phyloP scores from a whole-genome alignment of 148 eudicot species.

The Silene latifolia region DNA sequence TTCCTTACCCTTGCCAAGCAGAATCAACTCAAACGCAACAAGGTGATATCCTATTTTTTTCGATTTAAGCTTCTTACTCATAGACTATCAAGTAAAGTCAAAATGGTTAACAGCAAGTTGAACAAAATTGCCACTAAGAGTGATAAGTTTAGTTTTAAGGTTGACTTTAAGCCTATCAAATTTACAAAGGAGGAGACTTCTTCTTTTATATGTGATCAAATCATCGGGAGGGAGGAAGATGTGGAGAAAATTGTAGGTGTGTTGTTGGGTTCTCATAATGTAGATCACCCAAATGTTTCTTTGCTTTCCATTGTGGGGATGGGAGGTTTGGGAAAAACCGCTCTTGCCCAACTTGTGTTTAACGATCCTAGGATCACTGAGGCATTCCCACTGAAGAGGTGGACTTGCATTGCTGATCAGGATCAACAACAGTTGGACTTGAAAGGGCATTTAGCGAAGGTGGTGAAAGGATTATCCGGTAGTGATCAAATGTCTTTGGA shows the following conservation, averaged over 20 bases:
- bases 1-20: conserved; percentile 2
- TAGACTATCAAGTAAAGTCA: too few species aligned
- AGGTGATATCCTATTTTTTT: too few species aligned
- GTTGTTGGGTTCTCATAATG: conserved; percentile 11
- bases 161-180: background rate
- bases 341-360: conserved; percentile 29
- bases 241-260: conserved; percentile 17
- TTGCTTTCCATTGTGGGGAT: conserved; percentile 32
- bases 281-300: conserved; percentile 5
- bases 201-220: conserved; percentile 12
- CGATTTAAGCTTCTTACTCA: too few species aligned
- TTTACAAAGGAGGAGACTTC: conserved; percentile 5
- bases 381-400: conserved; percentile 13
- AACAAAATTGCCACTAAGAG: background rate
- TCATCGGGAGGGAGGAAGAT: conserved; percentile 35
- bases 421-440: background rate
- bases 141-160: conserved; percentile 14
- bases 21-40: too few species aligned
- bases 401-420: conserved; percentile 29
- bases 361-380: conserved; percentile 20
- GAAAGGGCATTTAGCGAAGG: background rate
- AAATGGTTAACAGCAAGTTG: background rate
- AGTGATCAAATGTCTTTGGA: background rate
- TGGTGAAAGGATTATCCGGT: background rate
- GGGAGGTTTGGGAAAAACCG: conserved; percentile 37